Conservation (phyloP, 2,329 filamentous ascomycete genomes). For the Colletotrichum spinosum region DNA sequence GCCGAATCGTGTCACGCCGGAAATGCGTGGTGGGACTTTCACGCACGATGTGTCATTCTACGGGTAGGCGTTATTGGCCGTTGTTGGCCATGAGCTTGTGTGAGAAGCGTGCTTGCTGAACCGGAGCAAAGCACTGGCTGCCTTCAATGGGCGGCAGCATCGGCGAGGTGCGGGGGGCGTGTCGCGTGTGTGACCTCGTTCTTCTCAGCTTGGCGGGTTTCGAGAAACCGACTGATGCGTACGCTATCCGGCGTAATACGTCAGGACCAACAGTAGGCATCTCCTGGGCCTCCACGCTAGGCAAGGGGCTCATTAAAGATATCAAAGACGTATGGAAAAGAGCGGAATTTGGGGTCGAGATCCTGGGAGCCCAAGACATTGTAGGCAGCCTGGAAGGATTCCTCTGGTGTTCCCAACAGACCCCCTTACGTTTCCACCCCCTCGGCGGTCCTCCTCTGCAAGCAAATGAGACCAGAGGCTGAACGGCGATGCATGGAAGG, state of each 20-base stretch:
- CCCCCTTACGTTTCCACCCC: not conserved
- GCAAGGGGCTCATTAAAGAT: not conserved
- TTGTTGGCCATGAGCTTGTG: not conserved
- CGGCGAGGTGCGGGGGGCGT: no score
- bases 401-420: constrained; percentile 4
- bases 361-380: not conserved
- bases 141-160: constrained; percentile 4
- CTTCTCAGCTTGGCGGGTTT: constrained; percentile 33
- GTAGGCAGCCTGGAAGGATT: constrained; percentile 22
- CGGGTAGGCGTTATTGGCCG: no score
- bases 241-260: constrained; percentile 25
- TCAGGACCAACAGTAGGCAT: constrained; percentile 17
- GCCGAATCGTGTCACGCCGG: constrained; percentile 9
- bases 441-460: not conserved
- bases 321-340: not conserved
- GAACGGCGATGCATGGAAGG: constrained; percentile 35
- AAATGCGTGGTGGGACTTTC: constrained; percentile 14
- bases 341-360: no score
- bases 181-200: constrained; percentile 12
- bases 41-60: not conserved
- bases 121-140: constrained; percentile 11
- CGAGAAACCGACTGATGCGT: no score
- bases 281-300: not conserved
- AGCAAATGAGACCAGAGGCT: constrained; percentile 11
- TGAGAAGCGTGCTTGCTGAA: constrained; percentile 3